Evolutionary conservation across 441 rosid genomes (phyloP), one percentile per base, ranked within the genome.

Genomic region (Adansonia gregorii): DNA sequence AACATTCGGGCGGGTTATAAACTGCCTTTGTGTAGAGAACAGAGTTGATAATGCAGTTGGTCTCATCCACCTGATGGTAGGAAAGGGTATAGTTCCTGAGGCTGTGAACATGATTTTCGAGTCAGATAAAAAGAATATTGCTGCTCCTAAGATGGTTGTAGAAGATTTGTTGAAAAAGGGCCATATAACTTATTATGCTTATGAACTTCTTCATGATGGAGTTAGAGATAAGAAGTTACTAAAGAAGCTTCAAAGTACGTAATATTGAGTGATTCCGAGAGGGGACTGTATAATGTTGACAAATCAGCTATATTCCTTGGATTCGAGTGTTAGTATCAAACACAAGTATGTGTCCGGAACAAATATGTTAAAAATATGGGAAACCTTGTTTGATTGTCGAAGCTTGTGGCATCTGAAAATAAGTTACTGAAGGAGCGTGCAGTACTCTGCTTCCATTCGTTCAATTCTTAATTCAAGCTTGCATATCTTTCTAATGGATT

Each of bases 71-170:
- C 87, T 78, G 35, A 94, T 92, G 98, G 98, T 90, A 78, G 81
- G 75, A 60, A 84, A 81, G 78, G 95, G 87, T 10, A 76, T 96
- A 59, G 96, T 96, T 46, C 99, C 98, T 48, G 97, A 88, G 80
- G 89, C 78, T 77, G 98, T 92, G 82, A 80, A 84, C 80, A 83
- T 87, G 11, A 94, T 94, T 80, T 93, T 88, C 72, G 95, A 93
- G 77, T 84, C 91, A 75, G 91, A 91, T 73, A 96, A 94, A 81
- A 96, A 73, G 86, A 92, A 83, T 73, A 86, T 91, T 74, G 99
- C 97, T 11, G 95, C 97, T 55, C 99, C 98, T 39, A 94, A 96
- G 90, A 93, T 94, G 75, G 84, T 93, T 52, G 89, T 94, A 84
- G 98, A 96, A 84, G 93, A 91, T 81, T 83, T 96, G 83, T 85